Evolutionary conservation across 805 yeast genomes (phyloP), one percentile per base, ranked within the genome.

Genomic region (Hanseniaspora guilliermondii): DNA sequence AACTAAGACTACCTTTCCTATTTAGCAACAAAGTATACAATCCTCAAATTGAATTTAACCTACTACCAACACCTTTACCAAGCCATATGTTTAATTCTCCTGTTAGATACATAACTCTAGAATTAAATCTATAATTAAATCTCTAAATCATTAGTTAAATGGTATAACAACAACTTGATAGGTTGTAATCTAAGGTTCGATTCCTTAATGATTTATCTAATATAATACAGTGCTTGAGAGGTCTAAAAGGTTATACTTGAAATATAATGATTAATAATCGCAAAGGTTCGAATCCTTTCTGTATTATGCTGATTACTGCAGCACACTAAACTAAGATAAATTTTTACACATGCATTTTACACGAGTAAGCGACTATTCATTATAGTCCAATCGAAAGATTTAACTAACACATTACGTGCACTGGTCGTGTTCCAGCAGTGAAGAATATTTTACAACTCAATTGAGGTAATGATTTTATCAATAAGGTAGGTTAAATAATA

Each of bases 211-310:
- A 17, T 22, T 47, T 47, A 24, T 35, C 2, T n/a, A n/a, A n/a
- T n/a, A n/a, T n/a, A 47, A 47, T 47, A 38, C 30, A 46, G 32
- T 58, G 60, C 55, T 50, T 38, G 60, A 58, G 60, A 39, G 60
- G 60, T 57, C 47, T 38, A 58, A 47, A 35, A 55, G 55, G 45
- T 54, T 39, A 55, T 57, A 57, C 40, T 58, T 58, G 60, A 58
- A 57, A 39, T 57, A 57, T 55, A 39, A 57, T 37, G 32, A 47
- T 38, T 46, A 45, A 27, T 9, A 19, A 38, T 49, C 35, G 40
- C 60, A 46, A 35, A 47, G 49, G 60, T 58, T 58, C 60, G 37
- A 58, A 58, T 58, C 60, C 50, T 47, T 46, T 33, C 32, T 46
- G 33, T 32, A 49, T 49, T 49, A 41, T 7, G 17, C 32, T 36